Evolutionary conservation across 179 eudicot species (phyloP), one percentile per base, ranked within the genome.

Genomic region (Spergularia azorica): DNA sequence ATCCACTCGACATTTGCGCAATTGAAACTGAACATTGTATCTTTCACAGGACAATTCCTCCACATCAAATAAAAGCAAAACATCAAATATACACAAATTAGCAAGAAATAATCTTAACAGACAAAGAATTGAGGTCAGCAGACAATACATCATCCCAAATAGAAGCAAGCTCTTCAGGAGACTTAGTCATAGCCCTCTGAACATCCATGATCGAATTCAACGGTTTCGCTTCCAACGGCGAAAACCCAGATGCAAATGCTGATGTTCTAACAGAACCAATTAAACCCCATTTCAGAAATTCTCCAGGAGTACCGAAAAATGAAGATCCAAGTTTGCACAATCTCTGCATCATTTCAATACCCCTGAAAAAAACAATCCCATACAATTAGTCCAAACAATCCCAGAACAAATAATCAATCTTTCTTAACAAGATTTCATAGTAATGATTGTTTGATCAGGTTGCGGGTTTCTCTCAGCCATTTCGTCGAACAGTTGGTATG

Each of bases 81-180:
- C 70, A 21, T 54, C 17, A 70, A 21, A 1, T 50, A 36, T n/a
- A 39, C 9, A 14, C 41, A 76, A 70, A 76, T 16, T 17, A 56
- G 32, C 46, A 63, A 61, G 5, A 9, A 66, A 11, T 15, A 72
- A 3, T 61, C 41, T 55, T 20, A 62, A 2, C 15, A 6, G 12
- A 0, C 4, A 48, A n/a, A 64, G 67, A 58, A 26, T 1, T 17
- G 52, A 70, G 43, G 43, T 41, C 9, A 32, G 16, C 2, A 71
- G 56, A 83, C 21, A 65, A 87, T 91, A 93, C 98, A 88, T 95
- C 98, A 84, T 95, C 97, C 97, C 97, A 95, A 71, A 87, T 83
- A 15, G 83, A 79, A 80, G 91, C 85, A 63, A 95, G 92, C 14
- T 91, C 97, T 76, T 95, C 93, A 38, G 91, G 80, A 11, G 96